phyloP scores from a whole-genome alignment of 176 grass and related monocot genomes.

The Bromus sterilis region DNA sequence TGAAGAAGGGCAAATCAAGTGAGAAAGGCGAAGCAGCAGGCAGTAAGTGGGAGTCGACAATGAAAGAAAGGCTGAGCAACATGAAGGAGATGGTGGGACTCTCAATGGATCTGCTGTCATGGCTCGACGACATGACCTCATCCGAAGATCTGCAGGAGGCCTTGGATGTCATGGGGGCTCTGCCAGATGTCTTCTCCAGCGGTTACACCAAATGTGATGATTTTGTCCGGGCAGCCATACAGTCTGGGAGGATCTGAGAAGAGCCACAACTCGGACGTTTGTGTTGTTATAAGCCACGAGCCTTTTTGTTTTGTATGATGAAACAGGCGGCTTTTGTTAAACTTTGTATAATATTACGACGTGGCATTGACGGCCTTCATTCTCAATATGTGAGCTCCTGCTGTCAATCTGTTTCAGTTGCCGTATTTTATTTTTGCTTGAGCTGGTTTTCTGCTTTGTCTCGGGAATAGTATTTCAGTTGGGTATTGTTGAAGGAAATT shows the following conservation, averaged over 20 bases:
- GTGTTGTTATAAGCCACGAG: background rate
- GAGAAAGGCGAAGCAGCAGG: slow-evolving; percentile 16
- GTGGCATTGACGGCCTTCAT: background rate
- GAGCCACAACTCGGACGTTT: background rate
- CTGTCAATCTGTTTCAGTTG: background rate
- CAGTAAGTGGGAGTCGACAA: slow-evolving; percentile 58
- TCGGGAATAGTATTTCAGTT: background rate
- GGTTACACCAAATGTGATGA: slow-evolving; percentile 61
- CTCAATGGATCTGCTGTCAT: slow-evolving; percentile 64
- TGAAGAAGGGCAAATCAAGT: slow-evolving; percentile 53
- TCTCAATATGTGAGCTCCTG: background rate
- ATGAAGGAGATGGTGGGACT: slow-evolving; percentile 82
- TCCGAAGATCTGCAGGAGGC: slow-evolving; percentile 81
- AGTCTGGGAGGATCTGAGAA: slow-evolving; percentile 19
- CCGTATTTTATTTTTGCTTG: background rate
- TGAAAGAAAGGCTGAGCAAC: slow-evolving; percentile 91
- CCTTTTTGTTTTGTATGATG: slow-evolving; percentile 13
- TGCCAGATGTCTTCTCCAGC: slow-evolving; percentile 55
- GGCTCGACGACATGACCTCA: slow-evolving; percentile 81
- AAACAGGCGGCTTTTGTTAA: background rate
- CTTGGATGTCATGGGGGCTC: slow-evolving; percentile 74
- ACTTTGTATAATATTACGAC: background rate
- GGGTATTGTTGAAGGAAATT: background rate
- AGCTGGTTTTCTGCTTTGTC: background rate
- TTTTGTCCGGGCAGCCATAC: slow-evolving; percentile 67